Base-by-base conservation (phyloP, 2,329 filamentous ascomycete species). In the Beauveria pseudobassiana region DNA sequence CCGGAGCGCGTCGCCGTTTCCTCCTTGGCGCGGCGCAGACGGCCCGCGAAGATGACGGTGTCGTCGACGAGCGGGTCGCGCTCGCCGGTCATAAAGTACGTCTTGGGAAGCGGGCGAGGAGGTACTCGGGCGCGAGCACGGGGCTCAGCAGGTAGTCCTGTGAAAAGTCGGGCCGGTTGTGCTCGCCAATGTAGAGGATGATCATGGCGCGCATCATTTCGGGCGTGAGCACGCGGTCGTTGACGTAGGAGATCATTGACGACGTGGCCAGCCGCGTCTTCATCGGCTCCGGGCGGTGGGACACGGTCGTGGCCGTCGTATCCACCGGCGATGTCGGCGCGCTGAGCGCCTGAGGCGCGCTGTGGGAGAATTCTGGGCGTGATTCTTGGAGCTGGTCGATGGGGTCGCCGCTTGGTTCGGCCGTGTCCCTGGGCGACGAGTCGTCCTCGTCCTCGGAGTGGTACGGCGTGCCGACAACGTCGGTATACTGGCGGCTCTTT, bases 201-300 rank as follows among this genome's bases (percentile, higher is more conserved):
- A 99, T 96, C 93, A 99, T 98, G 65, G 93, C 91, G 38, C 95
- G 89, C 89, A 98, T 97, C 91, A 98, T 96, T 74, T 99, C 95
- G 0, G 95, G 93, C 0, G 91, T 93, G 16, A 99, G 81, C 30
- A 99, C 90, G 30, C 95, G 88, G 73, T 99, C 95, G 73, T 96
- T 95, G 74, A 97, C 96, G 75, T 98, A 98, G 0, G 93, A 97
- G 42, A 99, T 96, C 86, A 96, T 96, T n/a, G 88, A 93, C 0
- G 91, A 93, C 72, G 93, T 96, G 18, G 93, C 93, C 10, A 99
- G 83, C n/a, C 93, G 86, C 1, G 95, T 98, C 67, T 84, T 87
- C 64, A 96, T 77, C 1, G 83, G 82, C 63, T 82, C 76, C 0
- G 82, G 75, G 52, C 80, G 83, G 64, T 84, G 80, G 6, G 83